Base-by-base conservation (phyloP, 495 filamentous ascomycete species). In the Corynascus novoguineensis region DNA sequence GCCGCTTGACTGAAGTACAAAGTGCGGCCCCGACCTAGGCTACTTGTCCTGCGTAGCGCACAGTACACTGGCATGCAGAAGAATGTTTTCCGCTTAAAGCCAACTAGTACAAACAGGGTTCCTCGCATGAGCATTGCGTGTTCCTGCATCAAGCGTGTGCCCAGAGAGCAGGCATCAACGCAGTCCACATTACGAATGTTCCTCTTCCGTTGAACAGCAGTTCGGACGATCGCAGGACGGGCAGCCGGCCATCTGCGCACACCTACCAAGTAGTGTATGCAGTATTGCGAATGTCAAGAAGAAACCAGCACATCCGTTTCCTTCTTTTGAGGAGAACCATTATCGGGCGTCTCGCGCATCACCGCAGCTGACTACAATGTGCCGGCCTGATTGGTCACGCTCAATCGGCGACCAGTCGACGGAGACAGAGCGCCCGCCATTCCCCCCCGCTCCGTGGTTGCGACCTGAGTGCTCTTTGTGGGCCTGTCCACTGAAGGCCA, bases 401-500 rank as follows among this genome's bases (percentile, higher is more conserved):
- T 17, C 19, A n/a, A n/a, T n/a, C n/a, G n/a, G n/a, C n/a, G n/a
- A n/a, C n/a, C n/a, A n/a, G n/a, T n/a, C n/a, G n/a, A n/a, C n/a
- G n/a, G n/a, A n/a, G n/a, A n/a, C n/a, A n/a, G n/a, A n/a, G n/a
- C n/a, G n/a, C n/a, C n/a, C n/a, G n/a, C n/a, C n/a, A n/a, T n/a
- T n/a, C n/a, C n/a, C n/a, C n/a, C n/a, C n/a, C n/a, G n/a, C n/a
- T n/a, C n/a, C n/a, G n/a, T n/a, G n/a, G n/a, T n/a, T n/a, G n/a
- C n/a, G n/a, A n/a, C n/a, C n/a, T n/a, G n/a, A n/a, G n/a, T n/a
- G n/a, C n/a, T n/a, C n/a, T n/a, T n/a, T n/a, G n/a, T n/a, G n/a
- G n/a, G n/a, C 52, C 52, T 55, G 50, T 58, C 61, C 59, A 58
- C 47, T 59, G 24, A 54, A 25, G 28, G 42, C 55, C 28, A 54